Evolutionary conservation across 169 alveolate species (phyloP).

Genomic region (Plasmodium vivax): DNA sequence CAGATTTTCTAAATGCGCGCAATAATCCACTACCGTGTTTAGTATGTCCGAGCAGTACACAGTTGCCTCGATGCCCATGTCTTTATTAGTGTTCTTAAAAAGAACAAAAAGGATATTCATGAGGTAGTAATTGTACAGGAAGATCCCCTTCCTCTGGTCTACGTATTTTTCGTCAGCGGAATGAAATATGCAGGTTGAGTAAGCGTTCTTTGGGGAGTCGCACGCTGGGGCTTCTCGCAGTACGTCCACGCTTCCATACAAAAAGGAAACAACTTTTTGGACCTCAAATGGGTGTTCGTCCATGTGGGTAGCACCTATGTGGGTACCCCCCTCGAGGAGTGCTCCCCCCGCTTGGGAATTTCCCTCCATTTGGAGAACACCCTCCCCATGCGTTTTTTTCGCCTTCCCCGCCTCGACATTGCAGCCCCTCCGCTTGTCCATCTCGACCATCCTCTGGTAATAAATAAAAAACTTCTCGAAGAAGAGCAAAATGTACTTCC

Average conservation of each 20-base stretch:
- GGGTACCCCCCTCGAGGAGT: neutral
- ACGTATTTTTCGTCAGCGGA: conserved; percentile 2
- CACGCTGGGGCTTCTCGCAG: neutral
- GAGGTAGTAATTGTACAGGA: conserved; percentile 59
- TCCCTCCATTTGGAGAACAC: neutral
- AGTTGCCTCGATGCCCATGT: conserved; percentile 71
- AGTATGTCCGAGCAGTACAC: conserved; percentile 63
- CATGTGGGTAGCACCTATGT: neutral
- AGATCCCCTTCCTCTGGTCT: conserved; percentile 1
- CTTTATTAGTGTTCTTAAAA: conserved; percentile 66
- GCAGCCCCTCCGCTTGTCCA: conserved; percentile 3
- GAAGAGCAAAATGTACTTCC: conserved; percentile 50
- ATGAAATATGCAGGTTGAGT: conserved; percentile 34
- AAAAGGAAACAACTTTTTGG: neutral
- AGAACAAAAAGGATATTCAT: conserved; percentile 52
- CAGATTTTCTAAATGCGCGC: conserved; percentile 48
- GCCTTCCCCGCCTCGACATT: neutral
- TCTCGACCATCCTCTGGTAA: conserved; percentile 68
- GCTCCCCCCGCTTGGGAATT: neutral
- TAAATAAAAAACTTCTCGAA: conserved; percentile 63
- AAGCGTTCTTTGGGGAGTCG: neutral
- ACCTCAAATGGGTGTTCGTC: neutral
- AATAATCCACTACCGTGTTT: conserved; percentile 37
- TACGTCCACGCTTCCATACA: conserved; percentile 8
- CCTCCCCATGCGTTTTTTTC: neutral